Evolutionary conservation across 2,329 filamentous ascomycete species (phyloP).

Genomic region (Colletotrichum agaves): DNA sequence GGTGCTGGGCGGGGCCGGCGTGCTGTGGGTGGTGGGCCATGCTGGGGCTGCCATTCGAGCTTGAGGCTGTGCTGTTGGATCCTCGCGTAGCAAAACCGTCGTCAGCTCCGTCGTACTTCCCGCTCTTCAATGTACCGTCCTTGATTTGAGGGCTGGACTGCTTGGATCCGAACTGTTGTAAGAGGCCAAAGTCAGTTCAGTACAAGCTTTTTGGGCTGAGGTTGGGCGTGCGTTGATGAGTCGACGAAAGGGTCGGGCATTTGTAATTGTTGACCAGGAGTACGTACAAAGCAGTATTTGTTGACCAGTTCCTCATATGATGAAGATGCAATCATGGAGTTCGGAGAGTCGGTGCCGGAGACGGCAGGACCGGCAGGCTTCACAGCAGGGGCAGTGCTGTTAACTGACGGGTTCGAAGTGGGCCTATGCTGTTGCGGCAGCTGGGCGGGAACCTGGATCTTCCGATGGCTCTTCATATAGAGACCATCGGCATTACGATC

Average conservation of each 20-base stretch:
- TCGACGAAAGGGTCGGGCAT: conserved; percentile 34
- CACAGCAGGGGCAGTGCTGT: conserved; percentile 25
- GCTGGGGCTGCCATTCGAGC: conserved; percentile 51
- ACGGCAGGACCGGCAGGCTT: conserved; percentile 38
- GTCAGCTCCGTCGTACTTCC: conserved; percentile 55
- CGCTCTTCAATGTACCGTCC: conserved; percentile 57
- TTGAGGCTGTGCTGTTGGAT: conserved; percentile 50
- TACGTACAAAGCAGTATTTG: conserved; percentile 99
- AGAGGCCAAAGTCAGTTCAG: conserved; percentile 57
- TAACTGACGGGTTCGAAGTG: conserved; percentile 7
- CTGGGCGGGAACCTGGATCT: conserved; percentile 42
- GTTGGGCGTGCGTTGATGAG: conserved; percentile 35
- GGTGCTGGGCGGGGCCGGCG: conserved; percentile 53
- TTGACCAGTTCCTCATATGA: conserved; percentile 97
- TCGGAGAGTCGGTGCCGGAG: conserved; percentile 62
- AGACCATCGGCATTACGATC: conserved; percentile 61
- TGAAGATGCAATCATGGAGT: conserved; percentile 76
- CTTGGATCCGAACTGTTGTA: conserved; percentile 69
- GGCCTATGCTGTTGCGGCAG: conserved; percentile 34
- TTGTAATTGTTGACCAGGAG: conserved; percentile 52
- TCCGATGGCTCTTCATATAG: conserved; percentile 64
- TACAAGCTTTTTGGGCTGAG: conserved; percentile 43
- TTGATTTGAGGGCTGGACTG: conserved; percentile 62
- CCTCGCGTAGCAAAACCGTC: conserved; percentile 48
- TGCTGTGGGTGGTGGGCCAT: conserved; percentile 48